Conservation (phyloP, 371 early-diverging fungal species). For the Syncephalastrum contaminatum region DNA sequence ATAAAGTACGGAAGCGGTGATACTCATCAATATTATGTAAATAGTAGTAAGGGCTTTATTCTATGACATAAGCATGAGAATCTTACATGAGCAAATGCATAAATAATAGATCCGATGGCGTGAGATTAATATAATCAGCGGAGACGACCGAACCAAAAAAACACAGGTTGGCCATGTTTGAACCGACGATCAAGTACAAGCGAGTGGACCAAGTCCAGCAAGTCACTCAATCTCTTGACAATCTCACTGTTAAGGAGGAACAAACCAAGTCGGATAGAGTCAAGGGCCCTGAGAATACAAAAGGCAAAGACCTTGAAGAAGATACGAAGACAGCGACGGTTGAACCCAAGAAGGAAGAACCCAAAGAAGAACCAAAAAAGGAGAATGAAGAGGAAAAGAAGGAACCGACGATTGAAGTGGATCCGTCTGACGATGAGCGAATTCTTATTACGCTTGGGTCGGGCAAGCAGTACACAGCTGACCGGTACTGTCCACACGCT, state of each 20-base stretch:
- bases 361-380: not conserved
- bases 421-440: constrained; percentile 39
- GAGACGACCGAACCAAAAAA: too few species aligned
- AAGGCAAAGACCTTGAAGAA: not conserved
- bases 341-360: not conserved
- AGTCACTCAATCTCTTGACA: constrained; percentile 2
- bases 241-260: constrained; percentile 1
- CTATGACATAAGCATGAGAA: not conserved
- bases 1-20: too few species aligned
- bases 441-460: constrained; percentile 41
- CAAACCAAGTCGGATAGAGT: not conserved
- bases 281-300: not conserved
- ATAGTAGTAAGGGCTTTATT: constrained; percentile 4
- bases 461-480: constrained; percentile 39
- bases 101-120: too few species aligned
- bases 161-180: constrained; percentile 29
- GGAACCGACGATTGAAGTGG: constrained; percentile 29
- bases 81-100: too few species aligned
- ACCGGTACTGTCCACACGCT: constrained; percentile 56
- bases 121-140: too few species aligned
- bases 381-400: constrained; percentile 8
- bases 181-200: constrained; percentile 44
- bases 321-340: not conserved
- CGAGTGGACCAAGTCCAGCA: constrained; percentile 24
- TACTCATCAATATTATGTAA: too few species aligned